Evolutionary conservation across 495 filamentous ascomycete genomes (phyloP), one percentile per base, ranked within the genome.

Genomic region (Neurospora africana): DNA sequence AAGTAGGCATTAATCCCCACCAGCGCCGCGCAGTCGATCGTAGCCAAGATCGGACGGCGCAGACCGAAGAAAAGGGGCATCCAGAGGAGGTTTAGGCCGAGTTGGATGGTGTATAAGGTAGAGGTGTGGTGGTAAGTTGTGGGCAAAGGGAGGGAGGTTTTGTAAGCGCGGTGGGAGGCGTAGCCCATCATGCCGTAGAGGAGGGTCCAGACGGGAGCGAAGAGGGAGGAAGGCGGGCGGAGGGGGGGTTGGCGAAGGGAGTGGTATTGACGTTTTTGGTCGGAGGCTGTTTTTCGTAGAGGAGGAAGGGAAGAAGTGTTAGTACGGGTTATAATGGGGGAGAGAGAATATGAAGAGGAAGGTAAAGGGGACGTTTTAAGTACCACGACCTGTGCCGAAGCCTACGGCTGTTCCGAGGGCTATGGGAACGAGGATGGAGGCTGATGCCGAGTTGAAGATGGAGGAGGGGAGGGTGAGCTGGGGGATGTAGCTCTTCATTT

Each of bases 151-250:
- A 38, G 11, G 2, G 80, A 80, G 19, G 87, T 85, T n/a, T 79
- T 83, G 17, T 85, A 79, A 39, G 84, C 86, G 30, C 91, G 91
- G 81, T 97, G 89, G 36, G 92, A 88, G 5, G 93, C 89, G 79
- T 93, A 97, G 44, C 95, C 95, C 93, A 97, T 97, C 53, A 91
- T 78, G 6, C 88, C 91, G 81, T 98, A 98, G 15, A 98, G 87
- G 47, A 87, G 23, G 1, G 93, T 97, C 95, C 94, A 98, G 35
- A 88, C 88, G 3, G 93, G 93, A 2, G 89, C 91, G 76, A 97
- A 98, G 72, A 93, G 84, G 82, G 87, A 88, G 6, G 91, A 86
- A 0, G 95, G 94, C 5, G 95, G 95, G 44, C 87, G 85, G 74
- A 90, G 85, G 2, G 94, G 94, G 0, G 95, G 95, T 79, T 97